phyloP scores from a whole-genome alignment of 2,329 filamentous ascomycete species.

The Fusarium mangiferae region DNA sequence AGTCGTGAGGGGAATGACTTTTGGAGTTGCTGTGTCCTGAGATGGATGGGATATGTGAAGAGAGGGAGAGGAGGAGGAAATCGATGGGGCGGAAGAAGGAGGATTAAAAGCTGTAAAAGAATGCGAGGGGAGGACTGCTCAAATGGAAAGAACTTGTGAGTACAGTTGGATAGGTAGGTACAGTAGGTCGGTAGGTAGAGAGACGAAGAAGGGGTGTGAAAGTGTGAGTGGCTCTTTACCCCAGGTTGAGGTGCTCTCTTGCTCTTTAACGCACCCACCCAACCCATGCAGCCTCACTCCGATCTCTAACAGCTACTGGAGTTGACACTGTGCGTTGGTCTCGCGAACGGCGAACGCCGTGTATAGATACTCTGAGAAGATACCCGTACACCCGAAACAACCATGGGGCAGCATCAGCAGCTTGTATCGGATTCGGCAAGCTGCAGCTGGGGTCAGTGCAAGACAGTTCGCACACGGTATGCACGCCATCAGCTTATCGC shows the following conservation, averaged over 20 bases:
- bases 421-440: neutral
- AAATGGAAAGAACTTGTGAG: constrained; percentile 36
- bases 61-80: constrained; percentile 33
- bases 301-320: constrained; percentile 20
- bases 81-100: constrained; percentile 42
- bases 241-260: constrained; percentile 29
- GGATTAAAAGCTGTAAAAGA: constrained; percentile 33
- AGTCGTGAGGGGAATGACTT: constrained; percentile 11
- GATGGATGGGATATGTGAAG: neutral
- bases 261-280: constrained; percentile 21
- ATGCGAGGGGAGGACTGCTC: constrained; percentile 42
- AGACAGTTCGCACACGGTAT: constrained; percentile 31
- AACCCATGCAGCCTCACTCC: constrained; percentile 33
- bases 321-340: constrained; percentile 39
- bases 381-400: neutral
- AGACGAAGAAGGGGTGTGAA: constrained; percentile 39
- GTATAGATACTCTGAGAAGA: constrained; percentile 28
- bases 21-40: constrained; percentile 5
- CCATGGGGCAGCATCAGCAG: neutral
- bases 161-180: neutral
- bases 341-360: constrained; percentile 36
- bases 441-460: constrained; percentile 25
- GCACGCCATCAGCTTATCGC: constrained; percentile 46
- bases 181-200: neutral
- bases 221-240: constrained; percentile 44